Conservation (phyloP, 148 eudicot species). For the Chenopodium album region DNA sequence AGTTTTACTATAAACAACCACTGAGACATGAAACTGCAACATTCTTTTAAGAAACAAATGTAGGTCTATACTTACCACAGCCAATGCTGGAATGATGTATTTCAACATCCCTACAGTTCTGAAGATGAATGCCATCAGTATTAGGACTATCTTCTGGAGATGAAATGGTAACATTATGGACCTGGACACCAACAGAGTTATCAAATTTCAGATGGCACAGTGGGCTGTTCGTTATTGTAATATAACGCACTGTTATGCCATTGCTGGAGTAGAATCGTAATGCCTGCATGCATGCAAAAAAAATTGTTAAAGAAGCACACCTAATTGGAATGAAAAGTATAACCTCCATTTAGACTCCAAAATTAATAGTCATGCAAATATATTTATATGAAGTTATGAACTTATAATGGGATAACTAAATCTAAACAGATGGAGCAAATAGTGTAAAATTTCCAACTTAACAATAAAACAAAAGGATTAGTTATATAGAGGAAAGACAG, state of each 20-base stretch:
- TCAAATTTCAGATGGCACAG: slow-evolving; percentile 84
- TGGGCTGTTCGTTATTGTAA: slow-evolving; percentile 64
- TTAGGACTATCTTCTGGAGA: slow-evolving; percentile 79
- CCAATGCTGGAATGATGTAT: slow-evolving; percentile 63
- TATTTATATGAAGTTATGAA: too few species aligned
- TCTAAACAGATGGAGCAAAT: too few species aligned
- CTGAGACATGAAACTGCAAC: background rate
- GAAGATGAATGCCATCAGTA: slow-evolving; percentile 89
- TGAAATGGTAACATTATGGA: slow-evolving; percentile 58
- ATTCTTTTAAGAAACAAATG: too few species aligned
- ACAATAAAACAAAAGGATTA: background rate
- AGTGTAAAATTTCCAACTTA: too few species aligned
- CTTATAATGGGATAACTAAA: too few species aligned
- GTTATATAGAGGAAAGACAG: background rate
- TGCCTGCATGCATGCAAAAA: slow-evolving; percentile 38
- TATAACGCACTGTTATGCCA: slow-evolving; percentile 56
- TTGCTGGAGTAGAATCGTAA: slow-evolving; percentile 67
- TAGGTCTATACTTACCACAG: slow-evolving; percentile 41
- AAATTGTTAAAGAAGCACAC: background rate
- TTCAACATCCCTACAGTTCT: slow-evolving; percentile 68
- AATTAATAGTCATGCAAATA: too few species aligned
- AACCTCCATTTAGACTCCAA: too few species aligned
- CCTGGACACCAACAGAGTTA: slow-evolving; percentile 47
- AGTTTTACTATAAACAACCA: background rate
- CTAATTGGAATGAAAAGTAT: background rate